These are phyloP conservation scores for Magnolia officinalis DNA, from an alignment of 164 flowering plant species.

Conservation along the genomic window DNA sequence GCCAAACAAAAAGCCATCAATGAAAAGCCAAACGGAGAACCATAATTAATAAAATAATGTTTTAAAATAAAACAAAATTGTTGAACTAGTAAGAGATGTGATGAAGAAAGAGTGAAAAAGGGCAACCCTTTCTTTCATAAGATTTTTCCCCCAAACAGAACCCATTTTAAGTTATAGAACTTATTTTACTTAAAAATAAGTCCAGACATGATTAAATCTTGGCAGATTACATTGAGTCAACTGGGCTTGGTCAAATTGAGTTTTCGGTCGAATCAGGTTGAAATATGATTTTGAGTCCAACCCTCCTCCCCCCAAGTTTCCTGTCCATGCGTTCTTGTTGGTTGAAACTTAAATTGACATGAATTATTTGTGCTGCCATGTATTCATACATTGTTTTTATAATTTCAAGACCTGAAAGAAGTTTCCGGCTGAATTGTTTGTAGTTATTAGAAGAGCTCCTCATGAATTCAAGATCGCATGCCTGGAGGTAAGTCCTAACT, in stretches of 20 bases:
- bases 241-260: not conserved
- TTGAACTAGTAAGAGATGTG: too few relatives aligned
- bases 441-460: constrained; percentile 94
- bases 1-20: too few relatives aligned
- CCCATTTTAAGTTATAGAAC: too few relatives aligned
- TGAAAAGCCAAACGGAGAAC: too few relatives aligned
- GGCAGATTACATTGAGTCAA: not conserved
- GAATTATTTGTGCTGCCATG: not conserved
- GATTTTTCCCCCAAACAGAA: too few relatives aligned
- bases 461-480: constrained; percentile 96
- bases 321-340: not conserved
- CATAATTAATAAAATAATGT: too few relatives aligned
- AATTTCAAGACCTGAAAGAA: not conserved
- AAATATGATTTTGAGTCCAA: not conserved
- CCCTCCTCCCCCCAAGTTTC: not conserved
- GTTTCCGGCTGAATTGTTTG: constrained; percentile 10
- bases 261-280: not conserved
- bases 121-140: too few relatives aligned
- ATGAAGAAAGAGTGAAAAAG: too few relatives aligned
- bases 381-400: not conserved
- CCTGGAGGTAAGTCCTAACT: constrained; percentile 56
- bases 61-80: too few relatives aligned
- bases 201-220: too few relatives aligned
- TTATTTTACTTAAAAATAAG: too few relatives aligned
- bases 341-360: not conserved